Conservation (phyloP, 140 eudicot species). For the Ambrosia hybrid region DNA sequence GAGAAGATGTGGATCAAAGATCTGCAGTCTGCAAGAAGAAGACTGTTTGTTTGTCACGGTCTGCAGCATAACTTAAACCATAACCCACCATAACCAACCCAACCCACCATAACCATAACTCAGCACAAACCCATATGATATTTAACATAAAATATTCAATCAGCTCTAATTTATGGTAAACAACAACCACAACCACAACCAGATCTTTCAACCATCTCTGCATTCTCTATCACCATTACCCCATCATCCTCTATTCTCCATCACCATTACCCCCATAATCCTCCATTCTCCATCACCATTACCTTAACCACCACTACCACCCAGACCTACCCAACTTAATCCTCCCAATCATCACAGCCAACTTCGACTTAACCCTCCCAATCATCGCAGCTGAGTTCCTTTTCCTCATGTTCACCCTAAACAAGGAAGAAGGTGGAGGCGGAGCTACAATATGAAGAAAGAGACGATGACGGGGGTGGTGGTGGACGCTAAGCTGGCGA, state of each 20-base stretch:
- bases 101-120: no score
- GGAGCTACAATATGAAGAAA: constrained; percentile 38
- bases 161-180: background rate
- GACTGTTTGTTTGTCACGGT: no score
- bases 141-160: no score
- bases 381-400: constrained; percentile 71
- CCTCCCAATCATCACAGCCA: constrained; percentile 35
- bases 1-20: no score
- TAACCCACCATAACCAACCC: no score
- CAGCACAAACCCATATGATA: no score
- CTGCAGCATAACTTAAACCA: no score
- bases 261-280: background rate
- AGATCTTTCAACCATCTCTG: background rate
- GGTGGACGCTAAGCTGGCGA: constrained; percentile 58
- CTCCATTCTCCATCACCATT: no score
- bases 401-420: constrained; percentile 76
- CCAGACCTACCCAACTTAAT: constrained; percentile 70
- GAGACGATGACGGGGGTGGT: constrained; percentile 65
- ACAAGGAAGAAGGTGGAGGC: constrained; percentile 91
- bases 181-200: background rate
- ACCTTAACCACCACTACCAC: no score
- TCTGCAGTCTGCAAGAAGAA: no score
- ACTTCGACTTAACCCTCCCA: constrained; percentile 87
- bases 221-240: no score
- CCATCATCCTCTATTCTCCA: background rate